Percentiles rank a stretch among this genome's conserved stretches.
phyloP scores from a whole-genome alignment of 805 yeast genomes.

The Nakazawaea peltata region DNA sequence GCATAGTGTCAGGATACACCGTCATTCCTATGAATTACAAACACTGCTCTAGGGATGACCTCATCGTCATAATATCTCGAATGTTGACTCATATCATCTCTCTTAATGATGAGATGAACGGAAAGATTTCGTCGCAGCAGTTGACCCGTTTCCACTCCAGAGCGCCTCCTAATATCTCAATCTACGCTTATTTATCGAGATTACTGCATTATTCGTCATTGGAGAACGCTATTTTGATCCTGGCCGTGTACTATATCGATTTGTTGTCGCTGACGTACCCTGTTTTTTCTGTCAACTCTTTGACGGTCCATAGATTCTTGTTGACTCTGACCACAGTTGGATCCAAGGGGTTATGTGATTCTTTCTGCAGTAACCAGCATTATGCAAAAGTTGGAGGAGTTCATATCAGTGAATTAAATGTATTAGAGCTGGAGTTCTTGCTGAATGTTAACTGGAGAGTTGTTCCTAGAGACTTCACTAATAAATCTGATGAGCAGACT shows the following conservation, averaged over 20 bases:
- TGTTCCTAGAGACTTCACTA: slow-evolving; percentile 44
- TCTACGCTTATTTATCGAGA: slow-evolving; percentile 67
- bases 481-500: slow-evolving; percentile 16
- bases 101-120: slow-evolving; percentile 50
- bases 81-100: slow-evolving; percentile 72
- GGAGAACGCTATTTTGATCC: slow-evolving; percentile 73
- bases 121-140: slow-evolving; percentile 26
- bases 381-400: slow-evolving; percentile 97
- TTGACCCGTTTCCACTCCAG: slow-evolving; percentile 91
- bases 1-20: too few relatives aligned
- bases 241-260: slow-evolving; percentile 88
- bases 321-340: slow-evolving; percentile 88
- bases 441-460: slow-evolving; percentile 73
- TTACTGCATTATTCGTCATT: slow-evolving; percentile 77
- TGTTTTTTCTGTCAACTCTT: slow-evolving; percentile 74
- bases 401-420: slow-evolving; percentile 71
- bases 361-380: slow-evolving; percentile 83
- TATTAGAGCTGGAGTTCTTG: slow-evolving; percentile 83
- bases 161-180: slow-evolving; percentile 83
- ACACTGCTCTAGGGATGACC: slow-evolving; percentile 60
- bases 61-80: slow-evolving; percentile 65
- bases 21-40: slow-evolving; percentile 46
- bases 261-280: slow-evolving; percentile 71
- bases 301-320: slow-evolving; percentile 89
- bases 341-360: slow-evolving; percentile 86